Conservation (phyloP, 495 filamentous ascomycete species). For the Hypoxylon lenormandii region DNA sequence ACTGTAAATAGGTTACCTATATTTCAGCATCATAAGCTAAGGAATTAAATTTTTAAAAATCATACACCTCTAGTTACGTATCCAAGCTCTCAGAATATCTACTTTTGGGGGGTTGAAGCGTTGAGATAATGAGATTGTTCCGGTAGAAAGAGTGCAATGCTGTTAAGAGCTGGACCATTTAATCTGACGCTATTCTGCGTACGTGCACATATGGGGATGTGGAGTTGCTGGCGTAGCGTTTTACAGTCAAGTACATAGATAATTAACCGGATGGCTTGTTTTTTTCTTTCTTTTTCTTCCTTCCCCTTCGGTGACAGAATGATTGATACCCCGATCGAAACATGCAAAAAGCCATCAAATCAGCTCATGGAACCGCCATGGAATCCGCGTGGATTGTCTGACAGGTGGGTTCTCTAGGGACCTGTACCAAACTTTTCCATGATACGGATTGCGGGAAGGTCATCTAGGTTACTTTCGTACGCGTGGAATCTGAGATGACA, state of each 20-base stretch:
- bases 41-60: too few relatives aligned
- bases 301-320: conserved; percentile 20
- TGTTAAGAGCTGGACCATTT: too few relatives aligned
- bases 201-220: too few relatives aligned
- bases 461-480: conserved; percentile 9
- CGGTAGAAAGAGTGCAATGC: too few relatives aligned
- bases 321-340: neutral
- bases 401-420: conserved; percentile 31
- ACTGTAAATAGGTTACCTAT: too few relatives aligned
- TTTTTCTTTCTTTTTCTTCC: conserved; percentile 10
- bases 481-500: conserved; percentile 28
- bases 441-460: conserved; percentile 16
- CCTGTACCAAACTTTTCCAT: conserved; percentile 16
- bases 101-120: too few relatives aligned
- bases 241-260: conserved; percentile 5
- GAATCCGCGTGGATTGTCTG: conserved; percentile 25
- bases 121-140: too few relatives aligned
- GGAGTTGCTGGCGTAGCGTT: conserved; percentile 9
- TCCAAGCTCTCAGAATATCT: too few relatives aligned
- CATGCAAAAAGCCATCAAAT: conserved; percentile 19
- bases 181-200: too few relatives aligned
- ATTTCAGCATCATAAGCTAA: too few relatives aligned
- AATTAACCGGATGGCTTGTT: conserved; percentile 22
- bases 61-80: too few relatives aligned
- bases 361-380: conserved; percentile 18